Base-by-base conservation (phyloP, 257 asterid genomes). In the Solanum etuberosum region DNA sequence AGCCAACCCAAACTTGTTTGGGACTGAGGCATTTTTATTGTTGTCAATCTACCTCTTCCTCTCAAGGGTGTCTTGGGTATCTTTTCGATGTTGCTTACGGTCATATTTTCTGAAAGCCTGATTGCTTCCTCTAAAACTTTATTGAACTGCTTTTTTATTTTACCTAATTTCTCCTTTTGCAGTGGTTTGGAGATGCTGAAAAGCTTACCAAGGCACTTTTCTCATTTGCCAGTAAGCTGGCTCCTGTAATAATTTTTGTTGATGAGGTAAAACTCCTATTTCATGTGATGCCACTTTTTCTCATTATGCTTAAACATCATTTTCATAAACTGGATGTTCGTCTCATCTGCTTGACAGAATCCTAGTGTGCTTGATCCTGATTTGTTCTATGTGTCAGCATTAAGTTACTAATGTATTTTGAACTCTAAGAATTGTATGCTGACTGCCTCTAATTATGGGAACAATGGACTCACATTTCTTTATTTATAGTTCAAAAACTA, bases 121-220 rank as follows among this genome's bases (percentile, higher is more conserved):
- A 48, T 48, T 81, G 68, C 43, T 81, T 81, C 68, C 85, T 48
- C 68, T 43, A 48, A 29, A 81, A 46, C 40, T 48, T 80, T 46
- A 48, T 74, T 81, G 70, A 63, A 43, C 37, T 42, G 15, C 27
- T 77, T 25, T 25, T 77, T 9, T 42, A 42, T 25, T 76, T 40
- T 43, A 27, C 27, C 27, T 72, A 31, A 74, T 89, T 90, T 90
- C 85, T 91, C 88, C 77, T 85, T 85, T 46, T 96, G 93, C 96
- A 97, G 99, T 97, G 99, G 99, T 97, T 97, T 91, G 99, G 99
- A 84, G 99, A 97, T 73, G 99, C 99, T 86, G 99, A 97, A 90
- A 97, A 97, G 90, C 98, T 97, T 85, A 97, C 99, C 9, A 94
- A 90, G 92, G 98, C 98, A 65, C 98, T 97, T 77, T 97, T 97